phyloP scores from a whole-genome alignment of 2,329 filamentous ascomycete species.

The Zasmidium citrigriseum region DNA sequence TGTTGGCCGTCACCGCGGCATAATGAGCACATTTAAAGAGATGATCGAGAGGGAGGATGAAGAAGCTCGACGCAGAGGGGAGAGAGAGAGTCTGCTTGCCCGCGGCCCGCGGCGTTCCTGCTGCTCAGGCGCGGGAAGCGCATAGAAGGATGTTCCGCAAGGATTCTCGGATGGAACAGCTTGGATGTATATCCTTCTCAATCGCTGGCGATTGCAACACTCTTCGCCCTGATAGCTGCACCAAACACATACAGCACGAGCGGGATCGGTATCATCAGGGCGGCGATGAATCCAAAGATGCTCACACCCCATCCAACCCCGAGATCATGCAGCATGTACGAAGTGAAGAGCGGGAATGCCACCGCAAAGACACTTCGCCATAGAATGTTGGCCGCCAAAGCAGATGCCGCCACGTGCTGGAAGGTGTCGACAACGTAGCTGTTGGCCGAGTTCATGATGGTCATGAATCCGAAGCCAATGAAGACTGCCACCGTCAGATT shows the following conservation, averaged over 20 bases:
- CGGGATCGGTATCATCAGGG: conserved; percentile 38
- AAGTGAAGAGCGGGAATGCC: conserved; percentile 5
- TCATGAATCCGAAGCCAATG: conserved; percentile 37
- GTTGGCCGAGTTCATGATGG: conserved; percentile 46
- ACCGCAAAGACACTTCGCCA: conserved; percentile 5
- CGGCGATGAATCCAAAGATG: conserved; percentile 35
- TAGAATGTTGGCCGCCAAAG: not conserved
- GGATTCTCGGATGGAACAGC: no score
- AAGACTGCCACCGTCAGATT: conserved; percentile 30
- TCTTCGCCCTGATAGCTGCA: not conserved
- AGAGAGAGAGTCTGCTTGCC: no score
- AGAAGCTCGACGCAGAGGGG: no score
- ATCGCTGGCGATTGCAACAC: not conserved
- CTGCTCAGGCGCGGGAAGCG: no score
- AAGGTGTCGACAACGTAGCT: conserved; percentile 38
- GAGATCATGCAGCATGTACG: conserved; percentile 40
- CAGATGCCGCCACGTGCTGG: conserved; percentile 1
- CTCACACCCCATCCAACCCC: conserved; percentile 41
- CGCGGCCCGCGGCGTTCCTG: no score
- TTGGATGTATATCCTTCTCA: not conserved
- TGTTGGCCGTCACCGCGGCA: no score
- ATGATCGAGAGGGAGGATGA: no score
- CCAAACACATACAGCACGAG: conserved; percentile 45
- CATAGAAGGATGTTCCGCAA: no score
- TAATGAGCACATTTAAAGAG: no score